Percentiles rank a stretch among this genome's conserved stretches.
These are phyloP conservation scores for Raphidocelis subcapitata DNA, from an alignment of 139 green algal genomes.

Conservation along the genomic window DNA sequence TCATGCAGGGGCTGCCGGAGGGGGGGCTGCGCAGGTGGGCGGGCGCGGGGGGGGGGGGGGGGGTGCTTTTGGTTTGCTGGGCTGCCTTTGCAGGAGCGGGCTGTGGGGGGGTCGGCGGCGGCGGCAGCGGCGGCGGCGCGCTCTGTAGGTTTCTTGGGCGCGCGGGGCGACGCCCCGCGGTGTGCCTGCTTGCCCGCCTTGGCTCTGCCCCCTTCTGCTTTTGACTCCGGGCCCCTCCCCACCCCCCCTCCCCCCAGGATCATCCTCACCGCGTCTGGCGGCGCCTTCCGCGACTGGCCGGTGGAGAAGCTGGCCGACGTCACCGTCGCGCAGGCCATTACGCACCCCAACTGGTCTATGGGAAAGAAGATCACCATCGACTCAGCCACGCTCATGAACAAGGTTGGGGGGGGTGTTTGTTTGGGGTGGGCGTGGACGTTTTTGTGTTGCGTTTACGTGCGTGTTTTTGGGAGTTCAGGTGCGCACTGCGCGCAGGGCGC, in stretches of 20 bases:
- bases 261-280: slow-evolving; percentile 97
- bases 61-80: no score
- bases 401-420: slow-evolving; percentile 62
- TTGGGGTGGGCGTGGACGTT: neutral
- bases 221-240: no score
- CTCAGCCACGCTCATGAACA: slow-evolving; percentile 99
- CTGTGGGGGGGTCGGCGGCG: no score
- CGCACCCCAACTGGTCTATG: slow-evolving; percentile 96
- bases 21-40: slow-evolving; percentile 74
- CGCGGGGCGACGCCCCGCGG: no score
- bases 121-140: no score
- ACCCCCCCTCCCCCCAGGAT: slow-evolving; percentile 55
- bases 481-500: neutral
- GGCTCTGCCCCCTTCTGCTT: no score
- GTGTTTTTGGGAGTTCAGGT: no score
- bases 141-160: no score
- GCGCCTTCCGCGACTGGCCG: slow-evolving; percentile 95
- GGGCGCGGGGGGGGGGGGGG: no score
- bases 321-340: slow-evolving; percentile 55
- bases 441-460: neutral
- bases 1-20: slow-evolving; percentile 83
- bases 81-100: no score
- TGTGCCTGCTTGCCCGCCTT: no score
- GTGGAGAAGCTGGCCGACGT: slow-evolving; percentile 87
- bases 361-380: slow-evolving; percentile 99